Evolutionary conservation across 495 filamentous ascomycete genomes (phyloP).

Genomic region (Cenococcum geophilum): DNA sequence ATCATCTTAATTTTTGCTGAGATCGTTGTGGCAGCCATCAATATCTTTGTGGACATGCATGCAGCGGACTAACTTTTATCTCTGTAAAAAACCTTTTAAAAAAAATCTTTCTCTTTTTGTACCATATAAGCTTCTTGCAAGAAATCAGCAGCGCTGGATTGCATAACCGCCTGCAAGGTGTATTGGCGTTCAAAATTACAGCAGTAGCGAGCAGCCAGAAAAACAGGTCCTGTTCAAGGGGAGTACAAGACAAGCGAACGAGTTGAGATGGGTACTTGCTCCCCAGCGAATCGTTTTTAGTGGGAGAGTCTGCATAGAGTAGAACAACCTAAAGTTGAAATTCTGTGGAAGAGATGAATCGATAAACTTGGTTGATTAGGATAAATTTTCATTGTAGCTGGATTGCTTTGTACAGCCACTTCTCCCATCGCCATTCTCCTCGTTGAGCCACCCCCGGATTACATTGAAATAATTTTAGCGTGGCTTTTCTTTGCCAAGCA

Average conservation of each 20-base stretch:
- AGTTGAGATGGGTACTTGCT: too few species aligned
- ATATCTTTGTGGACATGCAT: slow-evolving; percentile 92
- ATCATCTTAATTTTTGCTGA: slow-evolving; percentile 95
- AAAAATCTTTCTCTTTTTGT: background rate
- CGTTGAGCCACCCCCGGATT: background rate
- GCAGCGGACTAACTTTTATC: slow-evolving; percentile 48
- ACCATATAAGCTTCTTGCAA: background rate
- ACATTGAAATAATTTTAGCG: background rate
- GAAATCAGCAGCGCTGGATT: too few species aligned
- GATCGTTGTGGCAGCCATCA: slow-evolving; percentile 88
- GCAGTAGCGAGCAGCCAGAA: background rate
- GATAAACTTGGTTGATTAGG: too few species aligned
- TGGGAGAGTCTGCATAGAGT: too few species aligned
- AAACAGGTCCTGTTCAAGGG: background rate
- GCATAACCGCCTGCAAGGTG: background rate
- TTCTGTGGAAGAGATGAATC: too few species aligned
- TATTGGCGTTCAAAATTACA: background rate
- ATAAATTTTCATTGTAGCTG: too few species aligned
- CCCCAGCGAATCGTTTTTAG: too few species aligned
- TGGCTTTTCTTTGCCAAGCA: slow-evolving; percentile 4
- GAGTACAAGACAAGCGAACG: background rate
- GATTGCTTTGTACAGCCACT: background rate
- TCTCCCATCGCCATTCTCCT: background rate
- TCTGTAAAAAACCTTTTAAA: slow-evolving; percentile 4
- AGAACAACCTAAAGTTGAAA: too few species aligned